Evolutionary conservation across 1,139 yeast genomes (phyloP), one percentile per base, ranked within the genome.

Genomic region (Magnusiomyces clavatus): DNA sequence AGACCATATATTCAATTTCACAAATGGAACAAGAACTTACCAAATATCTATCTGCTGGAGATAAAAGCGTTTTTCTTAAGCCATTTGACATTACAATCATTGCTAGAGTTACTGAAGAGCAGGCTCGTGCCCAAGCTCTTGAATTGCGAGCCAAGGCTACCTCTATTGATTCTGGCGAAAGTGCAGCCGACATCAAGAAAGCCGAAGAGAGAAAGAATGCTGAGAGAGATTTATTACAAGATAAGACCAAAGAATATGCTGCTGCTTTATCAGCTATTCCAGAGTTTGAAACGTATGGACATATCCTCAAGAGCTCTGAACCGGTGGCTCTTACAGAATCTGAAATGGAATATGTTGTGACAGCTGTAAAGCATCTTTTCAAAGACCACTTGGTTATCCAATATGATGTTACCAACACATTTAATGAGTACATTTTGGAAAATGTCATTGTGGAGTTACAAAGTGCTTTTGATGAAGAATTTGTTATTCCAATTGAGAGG

Each of bases 271-370:
- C 80, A 10, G 74, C 80, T 16, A 78, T 87, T 58, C 84, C 86
- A 36, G 92, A 87, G 66, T 77, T 87, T 64, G 74, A 77, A 29
- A 70, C 71, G 1, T 89, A 82, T 64, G 98, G 98, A 56, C 69
- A 77, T 50, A 75, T 90, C 58, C 74, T 89, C 59, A 88, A 86
- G 70, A 80, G 92, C 10, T 83, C 95, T 1, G 68, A 72, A 48
- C 77, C 80, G 51, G 73, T 81, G 53, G 81, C 84, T 60, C 79
- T 92, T 63, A 90, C 98, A 37, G 98, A 92, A 67, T 78, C 80
- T 57, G 98, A 90, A 66, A 89, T 95, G 58, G 99, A 92, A 70
- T 89, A 89, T 67, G 92, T 88, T 50, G 96, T 94, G 51, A 77
- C 78, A 51, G 92, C 86, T 38, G 77, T 86, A 53, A 89, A 87